phyloP scores from a whole-genome alignment of 2,329 filamentous ascomycete genomes.

The Aplosporella prunicola region DNA sequence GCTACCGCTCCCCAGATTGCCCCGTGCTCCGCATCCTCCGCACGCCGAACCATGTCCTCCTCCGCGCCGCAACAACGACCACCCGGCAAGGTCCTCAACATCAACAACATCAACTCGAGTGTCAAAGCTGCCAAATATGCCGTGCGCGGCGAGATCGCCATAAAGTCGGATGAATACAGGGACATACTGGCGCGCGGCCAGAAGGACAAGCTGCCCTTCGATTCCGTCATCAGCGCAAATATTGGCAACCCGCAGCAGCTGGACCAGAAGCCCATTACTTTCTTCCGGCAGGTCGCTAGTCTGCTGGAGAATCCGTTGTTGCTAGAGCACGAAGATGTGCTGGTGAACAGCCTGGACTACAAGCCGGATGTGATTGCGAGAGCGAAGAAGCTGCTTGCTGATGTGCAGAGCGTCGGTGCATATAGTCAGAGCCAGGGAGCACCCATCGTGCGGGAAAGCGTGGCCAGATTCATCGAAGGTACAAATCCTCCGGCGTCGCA shows the following conservation, averaged over 20 bases:
- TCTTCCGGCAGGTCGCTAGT: conserved; percentile 94
- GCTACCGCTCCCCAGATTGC: neutral
- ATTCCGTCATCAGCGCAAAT: conserved; percentile 89
- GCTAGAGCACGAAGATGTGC: conserved; percentile 71
- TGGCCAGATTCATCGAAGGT: conserved; percentile 89
- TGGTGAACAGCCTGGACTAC: conserved; percentile 70
- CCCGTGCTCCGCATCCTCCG: conserved; percentile 1
- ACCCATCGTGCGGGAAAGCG: conserved; percentile 74
- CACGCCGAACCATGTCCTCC: conserved; percentile 4
- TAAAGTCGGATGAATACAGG: conserved; percentile 86
- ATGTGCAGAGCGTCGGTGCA: conserved; percentile 84
- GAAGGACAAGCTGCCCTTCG: conserved; percentile 65
- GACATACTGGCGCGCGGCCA: conserved; percentile 54
- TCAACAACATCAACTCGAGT: conserved; percentile 87
- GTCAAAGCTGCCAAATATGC: conserved; percentile 87
- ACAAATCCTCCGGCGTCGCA: conserved; percentile 26
- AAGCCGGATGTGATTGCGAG: conserved; percentile 80
- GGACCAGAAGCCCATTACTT: conserved; percentile 98
- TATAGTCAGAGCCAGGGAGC: conserved; percentile 93
- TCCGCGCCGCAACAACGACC: neutral
- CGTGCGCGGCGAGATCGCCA: conserved; percentile 88
- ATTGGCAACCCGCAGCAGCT: conserved; percentile 99
- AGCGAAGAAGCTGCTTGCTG: conserved; percentile 68
- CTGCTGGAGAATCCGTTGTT: conserved; percentile 82
- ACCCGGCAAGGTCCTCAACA: conserved; percentile 43